phyloP scores from a whole-genome alignment of 768 basidiomycete genomes.

The Mycena galericulata region DNA sequence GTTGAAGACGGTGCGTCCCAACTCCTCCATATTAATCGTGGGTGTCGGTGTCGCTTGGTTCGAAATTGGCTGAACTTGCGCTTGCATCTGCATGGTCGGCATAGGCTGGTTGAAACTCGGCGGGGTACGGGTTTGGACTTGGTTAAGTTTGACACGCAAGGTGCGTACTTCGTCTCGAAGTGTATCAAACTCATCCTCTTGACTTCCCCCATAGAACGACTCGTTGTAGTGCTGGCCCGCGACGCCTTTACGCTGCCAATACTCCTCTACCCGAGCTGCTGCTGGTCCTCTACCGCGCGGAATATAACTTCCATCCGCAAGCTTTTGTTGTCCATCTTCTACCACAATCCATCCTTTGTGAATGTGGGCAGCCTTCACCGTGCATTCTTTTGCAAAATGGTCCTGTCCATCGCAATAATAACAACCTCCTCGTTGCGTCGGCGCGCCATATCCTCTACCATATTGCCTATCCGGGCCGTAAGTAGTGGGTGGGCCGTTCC shows the following conservation, averaged over 20 bases:
- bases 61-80: neutral
- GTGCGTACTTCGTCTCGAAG: conserved; percentile 13
- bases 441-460: neutral
- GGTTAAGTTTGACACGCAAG: conserved; percentile 11
- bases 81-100: neutral
- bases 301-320: conserved; percentile 14
- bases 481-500: neutral
- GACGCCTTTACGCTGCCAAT: conserved; percentile 15
- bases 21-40: neutral
- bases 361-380: conserved; percentile 6
- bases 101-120: neutral
- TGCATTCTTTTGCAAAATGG: conserved; percentile 14
- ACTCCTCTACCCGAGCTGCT: conserved; percentile 12
- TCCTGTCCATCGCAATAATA: conserved; percentile 22
- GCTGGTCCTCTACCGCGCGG: neutral
- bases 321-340: conserved; percentile 19
- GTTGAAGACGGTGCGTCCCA: conserved; percentile 13
- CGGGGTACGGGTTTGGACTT: neutral
- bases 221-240: conserved; percentile 1
- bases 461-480: conserved; percentile 6
- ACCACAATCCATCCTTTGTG: conserved; percentile 18
- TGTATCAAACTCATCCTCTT: conserved; percentile 16
- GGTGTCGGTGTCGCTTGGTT: neutral
- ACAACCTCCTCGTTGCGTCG: conserved; percentile 5
- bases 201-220: neutral